Evolutionary conservation across 108 stramenopile species (phyloP).

Genomic region (Discostella stelligeroides): DNA sequence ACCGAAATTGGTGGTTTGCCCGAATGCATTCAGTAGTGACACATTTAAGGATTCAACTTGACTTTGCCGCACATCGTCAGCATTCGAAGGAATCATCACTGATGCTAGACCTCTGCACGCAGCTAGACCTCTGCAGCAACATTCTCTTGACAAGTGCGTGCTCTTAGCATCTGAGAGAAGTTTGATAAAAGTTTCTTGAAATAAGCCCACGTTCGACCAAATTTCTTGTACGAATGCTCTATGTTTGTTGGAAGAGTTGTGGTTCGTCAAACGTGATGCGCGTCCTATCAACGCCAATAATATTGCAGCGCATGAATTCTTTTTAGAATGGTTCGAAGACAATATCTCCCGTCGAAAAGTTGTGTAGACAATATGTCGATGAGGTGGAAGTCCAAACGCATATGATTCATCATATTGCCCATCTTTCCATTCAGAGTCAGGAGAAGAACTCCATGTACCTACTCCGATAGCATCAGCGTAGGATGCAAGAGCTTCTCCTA

Average conservation of each 20-base stretch:
- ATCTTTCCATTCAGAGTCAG: slow-evolving; percentile 29
- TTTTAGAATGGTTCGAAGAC: slow-evolving; percentile 62
- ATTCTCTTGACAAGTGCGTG: slow-evolving; percentile 80
- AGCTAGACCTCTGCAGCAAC: slow-evolving; percentile 79
- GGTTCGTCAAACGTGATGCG: slow-evolving; percentile 54
- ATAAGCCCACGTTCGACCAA: slow-evolving; percentile 37
- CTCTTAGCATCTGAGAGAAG: slow-evolving; percentile 78
- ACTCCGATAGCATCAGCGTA: slow-evolving; percentile 59
- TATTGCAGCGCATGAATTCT: slow-evolving; percentile 65
- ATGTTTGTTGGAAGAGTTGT: slow-evolving; percentile 3
- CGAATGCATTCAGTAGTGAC: slow-evolving; percentile 73
- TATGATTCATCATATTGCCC: slow-evolving; percentile 61
- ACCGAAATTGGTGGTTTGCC: slow-evolving; percentile 79
- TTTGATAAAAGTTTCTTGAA: slow-evolving; percentile 72
- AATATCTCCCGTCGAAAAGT: slow-evolving; percentile 53
- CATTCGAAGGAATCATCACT: slow-evolving; percentile 10
- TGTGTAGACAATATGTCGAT: slow-evolving; percentile 68
- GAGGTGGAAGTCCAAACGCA: slow-evolving; percentile 63
- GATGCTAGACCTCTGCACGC: slow-evolving; percentile 70
- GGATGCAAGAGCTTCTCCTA: slow-evolving; percentile 76
- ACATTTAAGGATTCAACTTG: slow-evolving; percentile 51
- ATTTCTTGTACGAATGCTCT: slow-evolving; percentile 53
- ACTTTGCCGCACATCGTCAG: background rate
- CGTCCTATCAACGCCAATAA: slow-evolving; percentile 70
- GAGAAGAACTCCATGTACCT: slow-evolving; percentile 44